These are phyloP conservation scores for Pyrenophora teres DNA, from an alignment of 2,329 filamentous ascomycete species.

Conservation along the genomic window DNA sequence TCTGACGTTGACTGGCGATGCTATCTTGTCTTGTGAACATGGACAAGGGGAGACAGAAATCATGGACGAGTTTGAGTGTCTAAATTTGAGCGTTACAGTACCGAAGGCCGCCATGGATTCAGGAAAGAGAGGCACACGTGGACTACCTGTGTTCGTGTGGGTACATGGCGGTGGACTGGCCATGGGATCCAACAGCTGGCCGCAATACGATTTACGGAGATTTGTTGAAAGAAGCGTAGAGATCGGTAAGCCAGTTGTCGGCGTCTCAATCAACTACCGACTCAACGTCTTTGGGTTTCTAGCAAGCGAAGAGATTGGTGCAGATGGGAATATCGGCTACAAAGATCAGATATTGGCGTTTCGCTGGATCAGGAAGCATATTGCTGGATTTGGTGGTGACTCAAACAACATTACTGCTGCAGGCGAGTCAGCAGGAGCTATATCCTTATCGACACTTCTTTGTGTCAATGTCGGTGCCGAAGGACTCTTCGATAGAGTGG, in stretches of 20 bases:
- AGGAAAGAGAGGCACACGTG: not conserved
- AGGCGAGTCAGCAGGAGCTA: constrained; percentile 56
- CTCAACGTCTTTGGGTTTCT: constrained; percentile 44
- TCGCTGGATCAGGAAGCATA: constrained; percentile 47
- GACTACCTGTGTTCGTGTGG: constrained; percentile 58
- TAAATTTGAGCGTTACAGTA: constrained; percentile 43
- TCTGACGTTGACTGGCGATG: constrained; percentile 29
- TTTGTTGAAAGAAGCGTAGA: constrained; percentile 53
- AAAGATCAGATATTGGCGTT: constrained; percentile 46
- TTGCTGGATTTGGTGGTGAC: constrained; percentile 49
- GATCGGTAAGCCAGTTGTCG: constrained; percentile 53
- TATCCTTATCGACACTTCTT: constrained; percentile 34
- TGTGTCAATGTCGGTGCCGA: constrained; percentile 31
- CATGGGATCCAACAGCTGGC: constrained; percentile 58
- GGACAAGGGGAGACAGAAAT: constrained; percentile 26
- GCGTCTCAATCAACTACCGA: constrained; percentile 46
- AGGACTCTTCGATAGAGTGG: constrained; percentile 33
- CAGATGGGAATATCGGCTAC: constrained; percentile 38
- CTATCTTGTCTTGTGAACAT: constrained; percentile 12
- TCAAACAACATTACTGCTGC: constrained; percentile 45
- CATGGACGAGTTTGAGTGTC: constrained; percentile 44
- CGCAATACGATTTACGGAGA: constrained; percentile 54
- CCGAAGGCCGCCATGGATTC: constrained; percentile 20
- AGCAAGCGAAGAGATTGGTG: constrained; percentile 53
- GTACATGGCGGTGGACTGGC: constrained; percentile 60